These are phyloP conservation scores for Wickerhamomyces queroliae DNA, from an alignment of 805 yeast species.

Conservation along the genomic window DNA sequence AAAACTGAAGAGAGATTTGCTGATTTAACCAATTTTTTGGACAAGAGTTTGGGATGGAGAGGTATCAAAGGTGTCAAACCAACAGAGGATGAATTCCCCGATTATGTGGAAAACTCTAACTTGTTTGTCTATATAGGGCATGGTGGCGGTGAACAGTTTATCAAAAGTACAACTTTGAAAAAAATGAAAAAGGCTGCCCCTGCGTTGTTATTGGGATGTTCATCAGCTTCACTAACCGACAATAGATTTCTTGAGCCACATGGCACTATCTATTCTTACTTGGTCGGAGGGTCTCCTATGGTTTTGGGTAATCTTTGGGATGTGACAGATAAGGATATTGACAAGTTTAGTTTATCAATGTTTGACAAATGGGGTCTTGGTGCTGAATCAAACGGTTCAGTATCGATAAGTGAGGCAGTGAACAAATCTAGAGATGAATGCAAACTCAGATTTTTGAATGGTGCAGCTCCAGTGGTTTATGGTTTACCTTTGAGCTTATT, in stretches of 20 bases:
- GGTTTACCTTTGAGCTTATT: slow-evolving; percentile 62
- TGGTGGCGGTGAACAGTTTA: slow-evolving; percentile 91
- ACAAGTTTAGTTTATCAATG: slow-evolving; percentile 58
- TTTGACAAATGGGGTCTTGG: slow-evolving; percentile 65
- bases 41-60: slow-evolving; percentile 34
- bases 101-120: slow-evolving; percentile 35
- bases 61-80: slow-evolving; percentile 57
- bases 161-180: slow-evolving; percentile 50
- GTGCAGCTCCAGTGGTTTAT: slow-evolving; percentile 88
- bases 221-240: slow-evolving; percentile 64
- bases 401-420: slow-evolving; percentile 48
- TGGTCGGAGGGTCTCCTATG: slow-evolving; percentile 78
- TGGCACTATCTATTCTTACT: slow-evolving; percentile 73
- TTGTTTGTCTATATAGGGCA: slow-evolving; percentile 84
- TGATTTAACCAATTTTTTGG: slow-evolving; percentile 30
- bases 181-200: slow-evolving; percentile 44
- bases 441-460: slow-evolving; percentile 69
- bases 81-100: slow-evolving; percentile 42
- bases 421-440: slow-evolving; percentile 60
- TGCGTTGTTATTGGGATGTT: slow-evolving; percentile 77
- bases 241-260: slow-evolving; percentile 62
- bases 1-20: slow-evolving; percentile 60
- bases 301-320: slow-evolving; percentile 90
- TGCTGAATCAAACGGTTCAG: slow-evolving; percentile 15
- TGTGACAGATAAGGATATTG: slow-evolving; percentile 94